Evolutionary conservation across 1,139 yeast genomes (phyloP), one percentile per base, ranked within the genome.

Genomic region (Candida glucosophila): DNA sequence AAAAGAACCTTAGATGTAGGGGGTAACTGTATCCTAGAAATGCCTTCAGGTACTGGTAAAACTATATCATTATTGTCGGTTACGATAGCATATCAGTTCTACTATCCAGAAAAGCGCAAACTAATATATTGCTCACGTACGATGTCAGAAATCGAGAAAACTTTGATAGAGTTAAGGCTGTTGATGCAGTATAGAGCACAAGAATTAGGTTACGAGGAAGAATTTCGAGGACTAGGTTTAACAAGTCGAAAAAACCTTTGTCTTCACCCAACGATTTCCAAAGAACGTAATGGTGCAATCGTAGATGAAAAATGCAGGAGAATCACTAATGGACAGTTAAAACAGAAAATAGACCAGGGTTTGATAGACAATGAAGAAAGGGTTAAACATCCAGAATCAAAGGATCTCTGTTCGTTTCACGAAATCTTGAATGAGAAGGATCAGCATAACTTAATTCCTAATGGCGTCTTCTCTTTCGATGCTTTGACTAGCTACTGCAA

Each of bases 21-120:
- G 2, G 98, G 97, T n/a, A 86, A 88, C 51, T 82, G 96, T 57
- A 88, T 90, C 29, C 55, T 90, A 46, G 99, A 90, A 58, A 90
- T 90, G 99, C 99, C 99, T 43, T 90, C 99, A n/a, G 99, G 99
- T 2, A 90, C 99, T 4, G 99, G 99, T 22, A 90, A 90, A 50
- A 90, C 99, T 20, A 82, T 90, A 4, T 86, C 97, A 1, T 65
- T 90, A 47, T 63, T 90, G 22, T 85, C 97, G 1, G 56, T 90
- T 22, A 85, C 97, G 0, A 85, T 90, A 26, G 95, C 98, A 6
- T 92, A 90, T 51, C 99, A 90, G 48, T 77, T 83, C 82, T 82
- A 75, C 52, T 86, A 86, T 49, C 95, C 96, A 5, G 96, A 90
- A 45, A 95, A 85, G 42, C 62, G 98, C 22, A 90, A 90, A 59